phyloP scores from a whole-genome alignment of 2,329 filamentous ascomycete species.

The Fusarium pilosicola region DNA sequence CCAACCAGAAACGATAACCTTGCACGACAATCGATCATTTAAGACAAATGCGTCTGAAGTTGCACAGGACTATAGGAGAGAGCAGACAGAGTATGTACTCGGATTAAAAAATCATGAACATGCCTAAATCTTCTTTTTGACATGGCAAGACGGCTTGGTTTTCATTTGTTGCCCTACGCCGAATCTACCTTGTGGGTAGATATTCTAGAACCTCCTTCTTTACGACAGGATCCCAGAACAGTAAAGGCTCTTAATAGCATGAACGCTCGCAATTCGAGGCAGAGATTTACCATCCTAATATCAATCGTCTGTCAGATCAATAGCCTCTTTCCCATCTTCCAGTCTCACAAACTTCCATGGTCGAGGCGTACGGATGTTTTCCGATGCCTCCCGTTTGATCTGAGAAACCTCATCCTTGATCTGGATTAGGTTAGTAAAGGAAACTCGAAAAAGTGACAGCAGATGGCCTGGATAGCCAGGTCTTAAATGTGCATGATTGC shows the following conservation, averaged over 20 bases:
- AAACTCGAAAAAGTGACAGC: background rate
- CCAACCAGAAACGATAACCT: too few relatives aligned
- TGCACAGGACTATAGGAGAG: background rate
- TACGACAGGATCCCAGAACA: background rate
- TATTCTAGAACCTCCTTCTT: background rate
- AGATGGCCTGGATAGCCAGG: background rate
- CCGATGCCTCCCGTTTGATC: conserved; percentile 22
- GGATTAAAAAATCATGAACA: background rate
- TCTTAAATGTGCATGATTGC: accelerated
- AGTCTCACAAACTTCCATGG: conserved; percentile 26
- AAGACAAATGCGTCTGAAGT: conserved; percentile 5
- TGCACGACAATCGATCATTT: background rate
- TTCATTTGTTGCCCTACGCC: background rate
- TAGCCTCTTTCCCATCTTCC: conserved; percentile 14
- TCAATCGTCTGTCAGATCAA: conserved; percentile 33
- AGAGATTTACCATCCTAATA: background rate
- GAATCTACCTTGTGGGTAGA: background rate
- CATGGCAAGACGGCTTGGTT: background rate
- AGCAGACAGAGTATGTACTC: background rate
- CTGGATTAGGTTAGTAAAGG: background rate
- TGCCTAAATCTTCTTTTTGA: background rate
- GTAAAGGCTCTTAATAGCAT: background rate
- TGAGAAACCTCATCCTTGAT: background rate
- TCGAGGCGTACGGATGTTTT: background rate
- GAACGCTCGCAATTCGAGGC: background rate